Base-by-base conservation (phyloP, 2,329 filamentous ascomycete species). In the Ascochyta fabae region DNA sequence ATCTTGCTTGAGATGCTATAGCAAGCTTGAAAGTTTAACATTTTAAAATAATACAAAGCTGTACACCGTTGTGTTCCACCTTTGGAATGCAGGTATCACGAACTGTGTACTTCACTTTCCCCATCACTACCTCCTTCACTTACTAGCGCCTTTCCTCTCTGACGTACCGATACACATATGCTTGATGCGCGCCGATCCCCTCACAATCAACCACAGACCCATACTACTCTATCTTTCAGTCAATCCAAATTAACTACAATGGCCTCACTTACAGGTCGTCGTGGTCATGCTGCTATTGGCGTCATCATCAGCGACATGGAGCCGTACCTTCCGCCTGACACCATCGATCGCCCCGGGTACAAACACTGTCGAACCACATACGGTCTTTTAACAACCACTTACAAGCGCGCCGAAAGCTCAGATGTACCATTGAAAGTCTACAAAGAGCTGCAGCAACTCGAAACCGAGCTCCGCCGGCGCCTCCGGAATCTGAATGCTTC, bases 221-320 rank as follows among this genome's bases (percentile, higher is more conserved):
- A 16, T 6, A 16, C 33, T 6, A 35, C 15, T 35, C 16, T 6
- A n/a, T 7, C n/a, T 10, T 35, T 15, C 33, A 35, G 10, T 8
- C 7, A 19, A 2, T 19, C n/a, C 7, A 19, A 8, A 22, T 22
- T 12, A 43, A 31, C n/a, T 27, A 52, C 46, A 22, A 60, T 59
- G 50, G 12, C 26, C 24, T 12, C 39, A 36, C 6, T 24, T 8
- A 31, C 38, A 12, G 9, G 22, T n/a, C 56, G 52, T 35, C 38
- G 34, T 27, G 61, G 64, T 13, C 62, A 66, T 44, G 55, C 48
- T 10, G 58, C 60, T 23, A 53, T 67, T 13, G 52, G 59, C n/a
- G 56, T 50, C 16, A 65, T 65, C 13, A 59, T 66, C 36, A 46
- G 48, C 23, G 60, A 66, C 6, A 66, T 69, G 55, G 53, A 54